phyloP scores from a whole-genome alignment of 1,284 basidiomycete genomes.

The Pascua sp. region DNA sequence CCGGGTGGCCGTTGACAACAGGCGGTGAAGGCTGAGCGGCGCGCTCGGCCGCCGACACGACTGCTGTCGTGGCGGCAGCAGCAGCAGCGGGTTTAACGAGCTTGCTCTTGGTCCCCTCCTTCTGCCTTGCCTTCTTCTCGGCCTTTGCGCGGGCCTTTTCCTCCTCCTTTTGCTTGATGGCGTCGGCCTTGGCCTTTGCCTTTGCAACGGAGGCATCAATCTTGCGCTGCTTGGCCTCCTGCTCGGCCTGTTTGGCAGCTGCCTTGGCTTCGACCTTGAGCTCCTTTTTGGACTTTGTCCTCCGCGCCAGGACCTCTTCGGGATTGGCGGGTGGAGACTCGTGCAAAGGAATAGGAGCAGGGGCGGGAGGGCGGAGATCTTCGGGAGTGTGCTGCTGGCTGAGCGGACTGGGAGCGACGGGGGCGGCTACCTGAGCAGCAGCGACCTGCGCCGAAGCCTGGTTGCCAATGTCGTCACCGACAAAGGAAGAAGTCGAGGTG shows the following conservation, averaged over 20 bases:
- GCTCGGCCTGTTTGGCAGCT: slow-evolving; percentile 19
- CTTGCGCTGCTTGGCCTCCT: slow-evolving; percentile 17
- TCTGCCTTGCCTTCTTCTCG: slow-evolving; percentile 5
- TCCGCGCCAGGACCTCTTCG: too few species aligned
- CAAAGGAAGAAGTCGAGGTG: slow-evolving; percentile 5
- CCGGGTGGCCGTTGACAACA: neutral
- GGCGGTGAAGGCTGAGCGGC: neutral
- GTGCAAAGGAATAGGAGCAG: too few species aligned
- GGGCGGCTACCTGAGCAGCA: slow-evolving; percentile 12
- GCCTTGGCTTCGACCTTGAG: slow-evolving; percentile 61
- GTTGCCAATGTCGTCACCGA: slow-evolving; percentile 1
- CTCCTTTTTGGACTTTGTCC: slow-evolving; percentile 65
- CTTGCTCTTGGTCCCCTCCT: neutral
- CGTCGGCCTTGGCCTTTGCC: slow-evolving; percentile 16
- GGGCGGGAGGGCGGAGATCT: too few species aligned
- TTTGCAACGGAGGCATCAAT: slow-evolving; percentile 13
- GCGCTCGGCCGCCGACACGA: neutral
- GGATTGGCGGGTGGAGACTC: too few species aligned
- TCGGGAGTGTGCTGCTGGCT: slow-evolving; percentile 27
- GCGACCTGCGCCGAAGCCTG: slow-evolving; percentile 6
- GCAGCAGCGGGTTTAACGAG: neutral
- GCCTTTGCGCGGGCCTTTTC: slow-evolving; percentile 21
- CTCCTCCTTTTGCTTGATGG: slow-evolving; percentile 17
- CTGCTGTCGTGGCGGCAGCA: neutral
- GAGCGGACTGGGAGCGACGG: slow-evolving; percentile 25